These are phyloP conservation scores for Cutaneotrichosporon arboriforme DNA, from an alignment of 1,284 basidiomycete genomes.

Conservation along the genomic window DNA sequence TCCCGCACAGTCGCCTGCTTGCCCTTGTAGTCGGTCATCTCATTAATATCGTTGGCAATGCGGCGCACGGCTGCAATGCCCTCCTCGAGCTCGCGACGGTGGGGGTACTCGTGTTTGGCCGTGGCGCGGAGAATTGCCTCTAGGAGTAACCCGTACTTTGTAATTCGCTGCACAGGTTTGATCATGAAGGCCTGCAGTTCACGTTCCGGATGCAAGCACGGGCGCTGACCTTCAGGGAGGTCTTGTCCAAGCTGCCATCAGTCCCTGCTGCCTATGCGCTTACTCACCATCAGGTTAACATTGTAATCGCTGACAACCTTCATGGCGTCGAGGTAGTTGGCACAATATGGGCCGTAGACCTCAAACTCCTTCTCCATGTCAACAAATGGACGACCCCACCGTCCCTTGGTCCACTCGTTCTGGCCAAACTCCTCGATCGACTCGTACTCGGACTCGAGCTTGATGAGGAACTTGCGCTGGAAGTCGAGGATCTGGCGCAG, in stretches of 20 bases:
- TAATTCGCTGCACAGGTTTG: constrained; percentile 70
- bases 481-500: constrained; percentile 94
- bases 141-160: constrained; percentile 66
- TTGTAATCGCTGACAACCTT: constrained; percentile 80
- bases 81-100: constrained; percentile 73
- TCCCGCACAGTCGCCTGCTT: constrained; percentile 69
- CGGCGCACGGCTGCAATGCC: constrained; percentile 84
- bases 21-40: constrained; percentile 77
- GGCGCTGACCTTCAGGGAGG: constrained; percentile 27
- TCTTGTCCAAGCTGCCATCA: constrained; percentile 30
- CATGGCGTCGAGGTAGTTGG: constrained; percentile 84
- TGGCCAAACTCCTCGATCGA: constrained; percentile 55
- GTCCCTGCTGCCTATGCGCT: not conserved
- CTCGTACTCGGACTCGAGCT: constrained; percentile 69
- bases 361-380: constrained; percentile 80
- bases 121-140: constrained; percentile 47
- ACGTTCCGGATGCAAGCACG: constrained; percentile 42
- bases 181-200: constrained; percentile 83
- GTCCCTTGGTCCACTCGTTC: constrained; percentile 72
- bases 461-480: constrained; percentile 88
- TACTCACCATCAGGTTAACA: constrained; percentile 70
- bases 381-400: constrained; percentile 77
- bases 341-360: constrained; percentile 96
- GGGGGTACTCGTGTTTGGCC: constrained; percentile 55
- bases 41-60: constrained; percentile 93